phyloP scores from a whole-genome alignment of 768 basidiomycete genomes.

The Gloeopeniophorella convolvens region DNA sequence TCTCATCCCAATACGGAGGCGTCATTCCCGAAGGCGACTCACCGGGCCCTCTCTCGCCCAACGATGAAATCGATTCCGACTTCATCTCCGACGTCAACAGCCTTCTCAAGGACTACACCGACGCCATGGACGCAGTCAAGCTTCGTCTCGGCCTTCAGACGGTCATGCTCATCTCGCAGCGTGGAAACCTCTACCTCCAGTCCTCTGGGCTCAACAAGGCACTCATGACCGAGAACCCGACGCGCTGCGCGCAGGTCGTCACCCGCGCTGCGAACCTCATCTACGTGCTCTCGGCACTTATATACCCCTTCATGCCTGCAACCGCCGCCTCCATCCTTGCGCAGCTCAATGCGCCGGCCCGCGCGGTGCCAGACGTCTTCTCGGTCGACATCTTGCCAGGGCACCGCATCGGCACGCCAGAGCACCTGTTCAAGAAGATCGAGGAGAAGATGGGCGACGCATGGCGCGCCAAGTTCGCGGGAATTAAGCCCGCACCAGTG shows the following conservation, averaged over 20 bases:
- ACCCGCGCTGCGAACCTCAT: constrained; percentile 89
- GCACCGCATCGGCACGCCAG: constrained; percentile 80
- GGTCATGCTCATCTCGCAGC: constrained; percentile 83
- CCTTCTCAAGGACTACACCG: constrained; percentile 71
- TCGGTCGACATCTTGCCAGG: constrained; percentile 80
- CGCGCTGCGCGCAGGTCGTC: constrained; percentile 85
- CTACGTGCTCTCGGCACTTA: constrained; percentile 76
- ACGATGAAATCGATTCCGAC: constrained; percentile 58
- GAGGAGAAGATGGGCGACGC: constrained; percentile 83
- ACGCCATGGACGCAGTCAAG: constrained; percentile 88
- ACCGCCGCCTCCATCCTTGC: constrained; percentile 73
- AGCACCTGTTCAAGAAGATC: constrained; percentile 89
- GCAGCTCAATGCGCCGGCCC: constrained; percentile 87
- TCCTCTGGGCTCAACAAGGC: constrained; percentile 87
- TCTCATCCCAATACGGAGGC: constrained; percentile 75
- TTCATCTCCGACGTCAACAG: constrained; percentile 79
- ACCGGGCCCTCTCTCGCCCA: constrained; percentile 62
- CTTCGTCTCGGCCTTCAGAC: constrained; percentile 81
- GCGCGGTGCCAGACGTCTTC: constrained; percentile 67
- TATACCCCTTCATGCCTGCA: constrained; percentile 96
- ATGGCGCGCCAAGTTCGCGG: constrained; percentile 78
- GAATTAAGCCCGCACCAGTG: constrained; percentile 39
- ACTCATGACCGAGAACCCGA: constrained; percentile 71
- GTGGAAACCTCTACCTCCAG: constrained; percentile 94
- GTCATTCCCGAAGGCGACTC: constrained; percentile 76